phyloP scores from a whole-genome alignment of 2,329 filamentous ascomycete genomes.

The Penicillium rolfsii region DNA sequence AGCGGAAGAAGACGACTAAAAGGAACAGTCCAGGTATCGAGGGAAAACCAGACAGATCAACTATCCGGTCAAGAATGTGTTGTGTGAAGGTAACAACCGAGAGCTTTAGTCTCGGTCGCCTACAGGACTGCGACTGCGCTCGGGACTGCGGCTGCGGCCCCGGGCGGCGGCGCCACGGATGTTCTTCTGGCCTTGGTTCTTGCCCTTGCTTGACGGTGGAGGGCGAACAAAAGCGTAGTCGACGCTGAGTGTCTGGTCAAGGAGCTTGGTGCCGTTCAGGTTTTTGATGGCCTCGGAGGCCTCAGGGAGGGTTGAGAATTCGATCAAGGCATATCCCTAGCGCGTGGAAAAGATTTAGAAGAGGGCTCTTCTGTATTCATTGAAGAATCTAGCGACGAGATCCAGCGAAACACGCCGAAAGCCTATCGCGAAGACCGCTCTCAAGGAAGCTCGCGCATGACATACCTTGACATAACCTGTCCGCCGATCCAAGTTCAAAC shows the following conservation, averaged over 20 bases:
- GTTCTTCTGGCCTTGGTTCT: conserved; percentile 48
- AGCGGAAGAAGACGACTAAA: conserved; percentile 17
- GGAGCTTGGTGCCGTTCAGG: conserved; percentile 62
- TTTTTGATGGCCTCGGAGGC: conserved; percentile 66
- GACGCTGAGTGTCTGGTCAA: conserved; percentile 67
- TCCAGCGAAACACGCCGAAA: neutral
- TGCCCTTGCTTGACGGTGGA: conserved; percentile 52
- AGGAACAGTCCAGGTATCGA: conserved; percentile 21
- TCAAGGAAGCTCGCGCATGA: conserved; percentile 7
- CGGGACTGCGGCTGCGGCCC: conserved; percentile 50
- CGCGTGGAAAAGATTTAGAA: conserved; percentile 15
- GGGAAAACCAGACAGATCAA: conserved; percentile 8
- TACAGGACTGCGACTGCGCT: conserved; percentile 51
- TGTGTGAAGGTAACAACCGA: conserved; percentile 7
- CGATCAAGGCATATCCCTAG: conserved; percentile 68
- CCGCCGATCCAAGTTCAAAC: conserved; percentile 66
- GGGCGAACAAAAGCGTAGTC: conserved; percentile 70
- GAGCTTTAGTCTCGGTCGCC: conserved; percentile 39
- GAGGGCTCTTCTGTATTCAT: neutral
- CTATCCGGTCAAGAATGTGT: conserved; percentile 11
- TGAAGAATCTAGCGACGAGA: neutral
- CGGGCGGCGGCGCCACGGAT: conserved; percentile 42
- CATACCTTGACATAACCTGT: conserved; percentile 70
- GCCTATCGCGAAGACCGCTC: neutral
- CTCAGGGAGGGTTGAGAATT: conserved; percentile 66